Conservation (phyloP, 176 grass and related monocot species). For the Avena eriantha region DNA sequence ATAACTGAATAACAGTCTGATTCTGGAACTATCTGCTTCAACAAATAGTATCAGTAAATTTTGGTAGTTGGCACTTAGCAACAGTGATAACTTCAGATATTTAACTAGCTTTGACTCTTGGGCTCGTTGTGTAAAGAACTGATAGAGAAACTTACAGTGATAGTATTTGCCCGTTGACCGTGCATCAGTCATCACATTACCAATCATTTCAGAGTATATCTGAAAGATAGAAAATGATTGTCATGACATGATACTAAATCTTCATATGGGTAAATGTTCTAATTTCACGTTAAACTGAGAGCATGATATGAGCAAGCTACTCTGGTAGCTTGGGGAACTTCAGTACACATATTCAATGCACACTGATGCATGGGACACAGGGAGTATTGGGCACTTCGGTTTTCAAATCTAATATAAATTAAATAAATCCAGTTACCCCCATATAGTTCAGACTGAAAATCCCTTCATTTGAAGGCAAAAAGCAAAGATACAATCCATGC, state of each 20-base stretch:
- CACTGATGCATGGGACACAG: neutral
- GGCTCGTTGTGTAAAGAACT: neutral
- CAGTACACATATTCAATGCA: neutral
- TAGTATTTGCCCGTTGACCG: conserved; percentile 99
- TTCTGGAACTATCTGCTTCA: conserved; percentile 6
- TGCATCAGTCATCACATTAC: conserved; percentile 99
- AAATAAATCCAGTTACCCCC: neutral
- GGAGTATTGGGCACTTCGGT: neutral
- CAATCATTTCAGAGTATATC: conserved; percentile 99
- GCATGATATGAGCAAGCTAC: neutral
- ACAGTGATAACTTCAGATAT: neutral
- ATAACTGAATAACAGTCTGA: neutral
- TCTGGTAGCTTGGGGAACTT: neutral
- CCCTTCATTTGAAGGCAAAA: neutral
- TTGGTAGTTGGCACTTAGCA: neutral
- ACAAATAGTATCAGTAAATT: neutral
- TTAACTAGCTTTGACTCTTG: neutral
- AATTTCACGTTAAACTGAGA: neutral
- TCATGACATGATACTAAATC: conserved; percentile 19
- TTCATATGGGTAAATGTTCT: neutral
- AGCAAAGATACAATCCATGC: neutral
- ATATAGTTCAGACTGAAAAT: neutral
- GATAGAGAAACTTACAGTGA: conserved; percentile 80
- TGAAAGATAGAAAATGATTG: conserved; percentile 42
- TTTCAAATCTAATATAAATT: neutral